phyloP scores from a whole-genome alignment of 208 protist species.

The Wallacemonas sp. region DNA sequence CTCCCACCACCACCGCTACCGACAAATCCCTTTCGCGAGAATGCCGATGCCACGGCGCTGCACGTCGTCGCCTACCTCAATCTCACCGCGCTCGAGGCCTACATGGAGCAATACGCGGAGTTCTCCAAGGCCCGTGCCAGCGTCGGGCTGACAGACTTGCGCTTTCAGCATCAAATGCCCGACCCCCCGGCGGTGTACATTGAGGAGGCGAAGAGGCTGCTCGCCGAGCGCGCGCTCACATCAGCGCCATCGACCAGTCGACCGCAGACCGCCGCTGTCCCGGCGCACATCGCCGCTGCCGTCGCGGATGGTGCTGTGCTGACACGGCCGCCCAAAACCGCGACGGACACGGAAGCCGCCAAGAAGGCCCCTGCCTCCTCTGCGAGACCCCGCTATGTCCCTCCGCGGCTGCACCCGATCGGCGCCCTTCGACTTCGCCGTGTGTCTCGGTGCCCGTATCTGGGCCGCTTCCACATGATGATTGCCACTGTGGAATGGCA shows the following conservation, averaged over 20 bases:
- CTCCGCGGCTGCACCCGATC: conserved; percentile 27
- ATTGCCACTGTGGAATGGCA: conserved; percentile 45
- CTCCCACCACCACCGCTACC: neutral
- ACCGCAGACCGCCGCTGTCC: neutral
- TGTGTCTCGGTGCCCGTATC: conserved; percentile 23
- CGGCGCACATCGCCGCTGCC: conserved; percentile 2
- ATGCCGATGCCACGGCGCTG: conserved; percentile 33
- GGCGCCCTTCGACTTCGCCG: conserved; percentile 34
- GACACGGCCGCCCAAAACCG: neutral
- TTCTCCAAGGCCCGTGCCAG: conserved; percentile 15
- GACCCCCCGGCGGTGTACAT: conserved; percentile 2
- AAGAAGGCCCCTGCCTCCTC: neutral
- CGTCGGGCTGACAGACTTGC: conserved; percentile 30
- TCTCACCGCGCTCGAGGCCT: conserved; percentile 29
- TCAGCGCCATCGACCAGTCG: too few relatives aligned
- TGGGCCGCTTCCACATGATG: conserved; percentile 34
- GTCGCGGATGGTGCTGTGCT: conserved; percentile 2
- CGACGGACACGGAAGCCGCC: neutral
- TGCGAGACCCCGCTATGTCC: conserved; percentile 17
- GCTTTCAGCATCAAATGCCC: conserved; percentile 13
- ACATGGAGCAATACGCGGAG: conserved; percentile 29
- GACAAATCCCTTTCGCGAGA: conserved; percentile 31
- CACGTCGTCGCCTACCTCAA: conserved; percentile 57
- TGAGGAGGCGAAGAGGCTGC: neutral
- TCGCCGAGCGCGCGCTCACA: neutral